These are phyloP conservation scores for Monosporascus ibericus DNA, from an alignment of 2,329 filamentous ascomycete species.

Conservation along the genomic window DNA sequence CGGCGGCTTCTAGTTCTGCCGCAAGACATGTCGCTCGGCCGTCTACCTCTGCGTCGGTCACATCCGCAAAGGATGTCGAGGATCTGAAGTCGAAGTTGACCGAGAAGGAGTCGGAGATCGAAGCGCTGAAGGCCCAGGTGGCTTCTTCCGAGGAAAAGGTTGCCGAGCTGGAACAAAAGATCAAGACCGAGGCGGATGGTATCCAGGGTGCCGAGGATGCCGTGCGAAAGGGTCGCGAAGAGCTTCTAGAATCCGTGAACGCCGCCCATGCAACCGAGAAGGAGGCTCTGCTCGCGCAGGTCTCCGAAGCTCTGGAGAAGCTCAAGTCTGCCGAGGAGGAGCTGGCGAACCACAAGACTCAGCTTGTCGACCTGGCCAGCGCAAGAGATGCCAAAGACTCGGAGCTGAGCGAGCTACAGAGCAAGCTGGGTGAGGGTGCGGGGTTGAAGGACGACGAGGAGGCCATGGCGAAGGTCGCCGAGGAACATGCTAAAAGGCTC, in stretches of 20 bases:
- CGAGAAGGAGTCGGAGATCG: conserved; percentile 52
- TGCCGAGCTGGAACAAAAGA: conserved; percentile 45
- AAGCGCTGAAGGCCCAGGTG: conserved; percentile 51
- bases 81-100: conserved; percentile 54
- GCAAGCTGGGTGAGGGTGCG: conserved; percentile 35
- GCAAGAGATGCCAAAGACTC: conserved; percentile 43
- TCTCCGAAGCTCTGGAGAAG: conserved; percentile 44
- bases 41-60: conserved; percentile 32
- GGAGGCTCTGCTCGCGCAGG: conserved; percentile 38
- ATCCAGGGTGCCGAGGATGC: conserved; percentile 33
- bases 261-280: conserved; percentile 44
- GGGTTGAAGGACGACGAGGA: conserved; percentile 32
- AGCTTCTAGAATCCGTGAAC: conserved; percentile 44
- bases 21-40: conserved; percentile 37
- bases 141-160: conserved; percentile 50
- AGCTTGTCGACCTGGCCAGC: conserved; percentile 41
- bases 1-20: conserved; percentile 28
- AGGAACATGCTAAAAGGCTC: conserved; percentile 45
- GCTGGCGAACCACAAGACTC: conserved; percentile 42
- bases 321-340: conserved; percentile 45
- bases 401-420: conserved; percentile 43
- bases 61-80: conserved; percentile 50
- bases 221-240: conserved; percentile 35
- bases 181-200: conserved; percentile 34
- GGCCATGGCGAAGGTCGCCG: conserved; percentile 31